phyloP scores from a whole-genome alignment of 1,284 basidiomycete species.

The Peniophora sp. region DNA sequence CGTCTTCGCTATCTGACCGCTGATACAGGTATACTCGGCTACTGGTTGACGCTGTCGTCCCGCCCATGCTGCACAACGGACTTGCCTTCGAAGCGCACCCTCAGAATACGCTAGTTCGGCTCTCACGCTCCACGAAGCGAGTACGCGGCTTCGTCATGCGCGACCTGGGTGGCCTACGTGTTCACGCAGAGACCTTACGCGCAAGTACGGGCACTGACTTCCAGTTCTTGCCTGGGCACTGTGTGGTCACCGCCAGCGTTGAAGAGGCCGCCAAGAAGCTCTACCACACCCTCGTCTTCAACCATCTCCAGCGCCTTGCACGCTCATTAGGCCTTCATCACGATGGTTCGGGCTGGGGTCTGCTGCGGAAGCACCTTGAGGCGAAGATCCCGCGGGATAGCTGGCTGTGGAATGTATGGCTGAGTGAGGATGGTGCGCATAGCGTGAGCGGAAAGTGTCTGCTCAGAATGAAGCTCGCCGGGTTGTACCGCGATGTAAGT shows the following conservation, averaged over 20 bases:
- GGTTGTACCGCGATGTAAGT: constrained; percentile 43
- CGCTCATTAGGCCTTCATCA: constrained; percentile 39
- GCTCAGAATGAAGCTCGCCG: constrained; percentile 44
- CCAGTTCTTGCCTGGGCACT: constrained; percentile 40
- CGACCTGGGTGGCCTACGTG: constrained; percentile 43
- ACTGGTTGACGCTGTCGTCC: constrained; percentile 39
- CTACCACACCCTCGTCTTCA: constrained; percentile 48
- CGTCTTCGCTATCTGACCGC: background rate
- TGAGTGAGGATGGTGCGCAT: constrained; percentile 23
- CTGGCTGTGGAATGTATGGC: constrained; percentile 35
- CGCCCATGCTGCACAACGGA: constrained; percentile 40
- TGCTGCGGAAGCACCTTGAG: constrained; percentile 34
- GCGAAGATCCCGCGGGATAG: constrained; percentile 33
- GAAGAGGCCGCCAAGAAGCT: constrained; percentile 43
- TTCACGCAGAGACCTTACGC: constrained; percentile 36
- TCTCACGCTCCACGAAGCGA: constrained; percentile 29
- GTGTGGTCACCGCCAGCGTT: constrained; percentile 32
- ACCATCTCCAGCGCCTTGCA: constrained; percentile 44
- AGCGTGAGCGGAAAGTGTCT: constrained; percentile 41
- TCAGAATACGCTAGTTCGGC: constrained; percentile 42
- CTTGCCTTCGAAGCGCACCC: constrained; percentile 49
- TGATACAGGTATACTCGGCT: constrained; percentile 33
- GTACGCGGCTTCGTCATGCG: constrained; percentile 41
- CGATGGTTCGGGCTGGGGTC: constrained; percentile 38
- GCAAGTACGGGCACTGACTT: constrained; percentile 38